These are phyloP conservation scores for Hylodesmum podocarpum DNA, from an alignment of 306 rosid species.

Conservation along the genomic window DNA sequence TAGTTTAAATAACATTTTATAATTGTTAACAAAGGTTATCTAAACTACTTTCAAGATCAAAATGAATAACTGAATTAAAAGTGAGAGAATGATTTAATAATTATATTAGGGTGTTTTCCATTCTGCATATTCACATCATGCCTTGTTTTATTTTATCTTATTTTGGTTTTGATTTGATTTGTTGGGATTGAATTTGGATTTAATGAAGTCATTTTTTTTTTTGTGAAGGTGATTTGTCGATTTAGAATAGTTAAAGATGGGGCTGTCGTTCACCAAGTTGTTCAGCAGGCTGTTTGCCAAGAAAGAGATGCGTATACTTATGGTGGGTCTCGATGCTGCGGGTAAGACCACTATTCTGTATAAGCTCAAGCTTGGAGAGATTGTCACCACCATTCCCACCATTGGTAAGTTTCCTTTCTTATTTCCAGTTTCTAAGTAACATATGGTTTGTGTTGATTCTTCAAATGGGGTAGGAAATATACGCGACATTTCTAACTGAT, in stretches of 20 bases:
- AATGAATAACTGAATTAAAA: too few relatives aligned
- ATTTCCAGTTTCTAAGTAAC: neutral
- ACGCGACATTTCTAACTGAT: neutral
- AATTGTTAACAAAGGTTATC: too few relatives aligned
- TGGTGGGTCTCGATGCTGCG: constrained; percentile 98
- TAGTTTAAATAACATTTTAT: too few relatives aligned
- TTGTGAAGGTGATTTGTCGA: constrained; percentile 13
- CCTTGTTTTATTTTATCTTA: neutral
- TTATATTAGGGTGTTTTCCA: too few relatives aligned
- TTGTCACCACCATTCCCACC: constrained; percentile 96
- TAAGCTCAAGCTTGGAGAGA: constrained; percentile 96
- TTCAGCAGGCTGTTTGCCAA: constrained; percentile 92
- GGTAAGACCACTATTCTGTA: constrained; percentile 96
- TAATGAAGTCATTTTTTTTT: neutral
- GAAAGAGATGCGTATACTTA: constrained; percentile 95
- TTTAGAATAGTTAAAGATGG: constrained; percentile 65
- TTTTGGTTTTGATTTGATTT: neutral
- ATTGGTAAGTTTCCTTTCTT: constrained; percentile 52
- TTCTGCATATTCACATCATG: neutral
- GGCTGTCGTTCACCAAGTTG: constrained; percentile 91
- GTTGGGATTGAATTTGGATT: constrained; percentile 1
- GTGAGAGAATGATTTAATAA: too few relatives aligned
- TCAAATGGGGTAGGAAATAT: neutral
- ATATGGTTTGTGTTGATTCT: neutral
- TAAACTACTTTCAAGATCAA: too few relatives aligned